Conservation (phyloP, 495 filamentous ascomycete species). For the Annulohypoxylon bovei region DNA sequence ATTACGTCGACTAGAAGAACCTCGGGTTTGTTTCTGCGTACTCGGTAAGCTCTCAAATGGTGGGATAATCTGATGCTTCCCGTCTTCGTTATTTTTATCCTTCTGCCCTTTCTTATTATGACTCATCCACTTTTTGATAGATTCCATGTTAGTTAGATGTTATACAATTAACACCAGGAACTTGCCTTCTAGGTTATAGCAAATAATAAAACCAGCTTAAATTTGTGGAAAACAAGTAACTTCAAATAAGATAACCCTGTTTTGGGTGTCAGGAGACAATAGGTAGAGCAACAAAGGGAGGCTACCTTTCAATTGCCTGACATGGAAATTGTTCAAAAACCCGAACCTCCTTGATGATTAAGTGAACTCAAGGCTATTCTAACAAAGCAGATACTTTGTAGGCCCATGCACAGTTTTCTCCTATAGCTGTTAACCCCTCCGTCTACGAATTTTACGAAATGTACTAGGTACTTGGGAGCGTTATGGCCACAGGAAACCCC, state of each 20-base stretch:
- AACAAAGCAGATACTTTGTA: not conserved
- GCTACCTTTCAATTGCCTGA: not conserved
- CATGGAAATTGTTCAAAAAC: not conserved
- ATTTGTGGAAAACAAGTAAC: not conserved
- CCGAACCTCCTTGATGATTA: not conserved
- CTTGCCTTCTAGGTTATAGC: not conserved
- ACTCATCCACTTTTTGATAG: constrained; percentile 12
- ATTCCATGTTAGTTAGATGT: constrained; percentile 9
- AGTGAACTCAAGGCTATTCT: not conserved
- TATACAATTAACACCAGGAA: not conserved
- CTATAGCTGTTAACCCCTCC: not conserved
- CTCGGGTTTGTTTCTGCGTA: not conserved
- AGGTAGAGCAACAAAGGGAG: not conserved
- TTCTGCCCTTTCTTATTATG: not conserved
- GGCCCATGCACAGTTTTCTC: not conserved
- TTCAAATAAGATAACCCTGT: not conserved
- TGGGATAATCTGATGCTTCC: not conserved
- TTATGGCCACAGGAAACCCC: not conserved
- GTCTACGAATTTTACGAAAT: not conserved
- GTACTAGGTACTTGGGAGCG: not conserved
- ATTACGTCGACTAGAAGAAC: not conserved
- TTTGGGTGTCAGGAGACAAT: not conserved
- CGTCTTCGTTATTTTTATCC: not conserved
- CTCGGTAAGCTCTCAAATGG: not conserved
- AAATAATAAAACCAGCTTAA: not conserved